Base-by-base conservation (phyloP, 768 basidiomycete genomes). In the Russula compacta region DNA sequence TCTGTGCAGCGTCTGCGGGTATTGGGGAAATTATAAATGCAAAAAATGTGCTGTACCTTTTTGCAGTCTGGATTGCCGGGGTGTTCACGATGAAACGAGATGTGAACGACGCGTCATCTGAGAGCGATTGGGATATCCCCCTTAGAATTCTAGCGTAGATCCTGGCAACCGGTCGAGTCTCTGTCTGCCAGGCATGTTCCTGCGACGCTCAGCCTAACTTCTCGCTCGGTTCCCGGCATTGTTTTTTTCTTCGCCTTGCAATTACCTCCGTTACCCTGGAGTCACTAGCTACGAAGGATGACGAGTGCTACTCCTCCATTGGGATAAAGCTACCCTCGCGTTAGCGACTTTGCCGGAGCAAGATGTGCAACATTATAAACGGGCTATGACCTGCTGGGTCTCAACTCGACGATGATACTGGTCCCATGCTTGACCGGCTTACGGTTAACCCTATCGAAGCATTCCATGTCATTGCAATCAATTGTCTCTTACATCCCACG, bases 1-100 rank as follows among this genome's bases (percentile, higher is more conserved):
- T 65, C 69, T 93, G 14, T 94, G 92, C 69, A 83, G 89, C n/a
- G 87, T 92, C 29, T 93, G 92, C 66, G 89, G 92, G 3, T 92
- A 89, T 71, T 87, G 82, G 81, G 90, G 88, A 6, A 76, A 77
- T 4, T 93, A 94, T 69, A 85, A 81, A 58, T 94, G 92, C 74
- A 81, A 79, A 62, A 82, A 81, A 66, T 93, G 92, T 72, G 83
- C 83, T 0, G 77, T 90, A 78, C 76, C 84, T 2, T 92, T 85
- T 65, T 93, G 92, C 65, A 85, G 86, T 70, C 73, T 77, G 44
- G 83, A 82, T 58, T 94, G 92, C 67, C 82, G 86, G 68, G 74
- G 75, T 19, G 82, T 88, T 3, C 92, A 94, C 66, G 76, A 79
- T 32, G 92, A 93, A 72, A 90, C 87, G 24, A 79, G 89, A 38